Percentiles rank a stretch among this genome's conserved stretches.
Evolutionary conservation across 768 basidiomycete species (phyloP).

Genomic region (Tricholomella constricta): DNA sequence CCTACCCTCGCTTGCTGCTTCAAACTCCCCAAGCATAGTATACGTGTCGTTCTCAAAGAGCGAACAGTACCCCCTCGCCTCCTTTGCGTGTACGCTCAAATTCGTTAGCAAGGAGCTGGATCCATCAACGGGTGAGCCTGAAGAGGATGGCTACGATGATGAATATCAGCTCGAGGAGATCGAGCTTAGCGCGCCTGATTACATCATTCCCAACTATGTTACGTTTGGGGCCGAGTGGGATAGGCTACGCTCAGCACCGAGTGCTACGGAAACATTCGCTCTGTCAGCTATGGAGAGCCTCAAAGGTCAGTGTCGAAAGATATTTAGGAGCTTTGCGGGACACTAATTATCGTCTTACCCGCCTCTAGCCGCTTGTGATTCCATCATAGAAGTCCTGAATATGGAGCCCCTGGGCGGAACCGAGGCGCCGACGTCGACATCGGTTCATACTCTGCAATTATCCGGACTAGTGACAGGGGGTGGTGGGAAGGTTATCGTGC

Average conservation of each 20-base stretch:
- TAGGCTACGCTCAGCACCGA: conserved; percentile 74
- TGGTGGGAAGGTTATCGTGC: conserved; percentile 93
- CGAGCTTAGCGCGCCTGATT: conserved; percentile 92
- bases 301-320: conserved; percentile 64
- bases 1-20: conserved; percentile 63
- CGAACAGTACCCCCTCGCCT: conserved; percentile 74
- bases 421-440: conserved; percentile 75
- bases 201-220: conserved; percentile 92
- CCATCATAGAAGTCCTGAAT: conserved; percentile 92
- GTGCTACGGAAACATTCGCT: conserved; percentile 90
- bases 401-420: conserved; percentile 97
- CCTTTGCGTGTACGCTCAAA: conserved; percentile 90
- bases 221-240: conserved; percentile 97
- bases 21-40: conserved; percentile 78
- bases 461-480: conserved; percentile 91
- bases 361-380: conserved; percentile 86
- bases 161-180: conserved; percentile 98
- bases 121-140: conserved; percentile 91
- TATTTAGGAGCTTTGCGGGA: conserved; percentile 6
- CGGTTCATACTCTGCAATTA: conserved; percentile 93
- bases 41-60: conserved; percentile 95
- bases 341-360: conserved; percentile 17
- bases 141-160: conserved; percentile 98
- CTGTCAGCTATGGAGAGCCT: conserved; percentile 91
- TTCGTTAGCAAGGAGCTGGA: conserved; percentile 98